phyloP scores from a whole-genome alignment of 306 rosid genomes.

The Vicia sativa region DNA sequence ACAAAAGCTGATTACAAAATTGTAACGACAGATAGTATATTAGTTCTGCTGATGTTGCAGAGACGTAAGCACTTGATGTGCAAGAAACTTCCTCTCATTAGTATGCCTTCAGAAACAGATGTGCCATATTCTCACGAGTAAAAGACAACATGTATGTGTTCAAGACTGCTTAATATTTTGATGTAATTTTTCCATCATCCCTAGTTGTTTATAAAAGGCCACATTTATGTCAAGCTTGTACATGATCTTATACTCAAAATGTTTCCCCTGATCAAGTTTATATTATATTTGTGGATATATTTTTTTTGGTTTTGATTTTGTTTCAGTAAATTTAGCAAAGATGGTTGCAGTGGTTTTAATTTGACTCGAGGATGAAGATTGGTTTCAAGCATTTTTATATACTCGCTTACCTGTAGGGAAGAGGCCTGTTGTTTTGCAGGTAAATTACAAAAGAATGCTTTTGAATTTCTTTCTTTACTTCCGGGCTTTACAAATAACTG shows the following conservation, averaged over 20 bases:
- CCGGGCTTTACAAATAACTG: conserved; percentile 26
- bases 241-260: conserved; percentile 27
- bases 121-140: conserved; percentile 44
- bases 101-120: conserved; percentile 51
- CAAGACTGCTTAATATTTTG: conserved; percentile 35
- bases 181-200: conserved; percentile 44
- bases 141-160: conserved; percentile 35
- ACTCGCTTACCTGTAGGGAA: conserved; percentile 36
- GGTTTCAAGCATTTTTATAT: conserved; percentile 42
- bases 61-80: conserved; percentile 93
- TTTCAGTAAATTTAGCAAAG: conserved; percentile 45
- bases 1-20: conserved; percentile 71
- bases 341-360: conserved; percentile 36
- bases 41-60: conserved; percentile 75
- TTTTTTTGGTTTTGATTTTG: conserved; percentile 5
- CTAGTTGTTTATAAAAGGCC: conserved; percentile 26
- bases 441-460: conserved; percentile 40
- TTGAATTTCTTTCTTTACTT: conserved; percentile 23
- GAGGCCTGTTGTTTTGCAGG: conserved; percentile 48
- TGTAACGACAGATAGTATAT: conserved; percentile 71
- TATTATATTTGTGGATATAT: conserved; percentile 21
- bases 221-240: conserved; percentile 22
- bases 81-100: conserved; percentile 64
- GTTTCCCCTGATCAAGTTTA: conserved; percentile 20
- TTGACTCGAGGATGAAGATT: conserved; percentile 36